Evolutionary conservation across 306 rosid genomes (phyloP).

Genomic region (Quercus wislizeni): DNA sequence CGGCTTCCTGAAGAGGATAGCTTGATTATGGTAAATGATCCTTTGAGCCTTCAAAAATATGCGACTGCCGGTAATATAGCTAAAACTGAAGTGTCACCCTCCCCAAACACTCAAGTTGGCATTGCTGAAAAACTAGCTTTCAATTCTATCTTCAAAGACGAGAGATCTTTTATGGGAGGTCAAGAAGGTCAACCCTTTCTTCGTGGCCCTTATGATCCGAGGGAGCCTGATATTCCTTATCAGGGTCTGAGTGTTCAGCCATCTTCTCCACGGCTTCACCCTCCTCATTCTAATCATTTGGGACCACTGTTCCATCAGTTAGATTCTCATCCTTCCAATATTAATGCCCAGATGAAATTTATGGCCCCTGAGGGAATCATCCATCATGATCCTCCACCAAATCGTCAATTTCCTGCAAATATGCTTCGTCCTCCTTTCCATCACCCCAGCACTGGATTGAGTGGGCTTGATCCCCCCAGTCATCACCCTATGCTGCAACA

Average conservation of each 20-base stretch:
- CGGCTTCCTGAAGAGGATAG: constrained; percentile 76
- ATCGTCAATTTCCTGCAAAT: constrained; percentile 66
- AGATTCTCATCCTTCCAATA: constrained; percentile 64
- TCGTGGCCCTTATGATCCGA: constrained; percentile 55
- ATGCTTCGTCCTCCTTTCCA: constrained; percentile 74
- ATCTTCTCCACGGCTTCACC: constrained; percentile 60
- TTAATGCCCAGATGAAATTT: constrained; percentile 58
- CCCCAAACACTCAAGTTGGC: constrained; percentile 52
- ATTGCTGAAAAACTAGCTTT: constrained; percentile 61
- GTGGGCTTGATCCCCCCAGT: constrained; percentile 65
- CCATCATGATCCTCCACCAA: constrained; percentile 55
- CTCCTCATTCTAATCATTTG: constrained; percentile 50
- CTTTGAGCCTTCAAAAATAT: constrained; percentile 49
- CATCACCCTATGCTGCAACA: constrained; percentile 76
- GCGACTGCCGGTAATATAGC: constrained; percentile 51
- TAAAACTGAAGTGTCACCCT: constrained; percentile 44
- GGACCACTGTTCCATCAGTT: constrained; percentile 56
- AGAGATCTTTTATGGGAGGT: constrained; percentile 49
- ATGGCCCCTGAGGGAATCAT: constrained; percentile 55
- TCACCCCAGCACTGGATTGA: constrained; percentile 44
- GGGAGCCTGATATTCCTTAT: constrained; percentile 62
- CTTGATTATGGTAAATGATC: constrained; percentile 53
- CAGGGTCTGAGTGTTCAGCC: constrained; percentile 59
- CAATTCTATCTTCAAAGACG: constrained; percentile 59
- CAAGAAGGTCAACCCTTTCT: constrained; percentile 64